Evolutionary conservation across 352 stramenopile genomes (phyloP), one percentile per base, ranked within the genome.

Genomic region (Phytophthora pinifolia): DNA sequence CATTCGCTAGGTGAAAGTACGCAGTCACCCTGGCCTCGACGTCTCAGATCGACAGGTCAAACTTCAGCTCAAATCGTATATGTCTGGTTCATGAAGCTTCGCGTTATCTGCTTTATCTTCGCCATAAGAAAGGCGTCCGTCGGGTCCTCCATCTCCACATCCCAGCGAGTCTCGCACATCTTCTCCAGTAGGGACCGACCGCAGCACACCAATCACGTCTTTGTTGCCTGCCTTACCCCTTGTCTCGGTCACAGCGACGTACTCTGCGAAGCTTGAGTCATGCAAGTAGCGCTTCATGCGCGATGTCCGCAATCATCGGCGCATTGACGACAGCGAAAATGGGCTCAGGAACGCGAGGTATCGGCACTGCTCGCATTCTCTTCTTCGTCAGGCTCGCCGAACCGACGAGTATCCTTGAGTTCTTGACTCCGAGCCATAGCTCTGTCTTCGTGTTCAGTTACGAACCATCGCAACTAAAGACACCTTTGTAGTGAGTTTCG

Each of bases 391-490:
- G 22, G 22, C 8, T 32, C 36, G n/a, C 15, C 15, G 27, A 12
- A 1, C 6, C 20, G 20, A 25, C 20, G 20, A 25, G 20, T 41
- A n/a, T 33, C 41, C 17, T 52, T 35, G 35, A 15, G 25, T 25
- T 25, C 20, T 25, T 50, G 14, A 22, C 29, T 36, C 41, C 17
- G 13, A 13, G 22, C 43, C 31, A 50, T 45, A 3, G 20, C 20
- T 3, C 50, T 44, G 50, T 52, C 35, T 51, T 45, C 20, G 41
- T 41, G 20, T 47, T 47, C 51, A 46, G 42, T 59, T 45, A 45
- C 51, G 44, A 59, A 25, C 51, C n/a, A 52, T 59, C 36, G 39
- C 50, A 50, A 59, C 41, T 59, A 50, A 46, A 59, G 32, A 59
- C 38, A 51, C 51, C 33, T 59, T 61, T 12, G n/a, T n/a, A n/a